Conservation (phyloP, 306 rosid species). For the Lathyrus tuberosus region DNA sequence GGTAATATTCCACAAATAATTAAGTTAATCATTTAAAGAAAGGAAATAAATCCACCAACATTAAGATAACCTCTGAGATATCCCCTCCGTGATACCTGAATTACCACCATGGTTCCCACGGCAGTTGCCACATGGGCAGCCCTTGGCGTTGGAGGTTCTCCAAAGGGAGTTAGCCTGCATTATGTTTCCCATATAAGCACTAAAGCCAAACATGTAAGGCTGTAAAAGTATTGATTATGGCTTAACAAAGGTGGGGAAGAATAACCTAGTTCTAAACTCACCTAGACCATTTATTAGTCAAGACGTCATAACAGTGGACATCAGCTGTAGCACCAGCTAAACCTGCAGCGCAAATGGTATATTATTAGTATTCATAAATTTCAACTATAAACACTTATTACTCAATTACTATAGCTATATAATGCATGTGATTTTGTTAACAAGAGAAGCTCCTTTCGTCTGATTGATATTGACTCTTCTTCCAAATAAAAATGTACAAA, state of each 20-base stretch:
- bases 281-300: slow-evolving; percentile 99
- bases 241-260: slow-evolving; percentile 33
- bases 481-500: slow-evolving; percentile 12
- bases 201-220: slow-evolving; percentile 26
- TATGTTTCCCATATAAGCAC: slow-evolving; percentile 37
- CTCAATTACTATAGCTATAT: slow-evolving; percentile 24
- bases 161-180: slow-evolving; percentile 86
- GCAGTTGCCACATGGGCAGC: slow-evolving; percentile 99
- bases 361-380: slow-evolving; percentile 37
- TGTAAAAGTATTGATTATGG: slow-evolving; percentile 23
- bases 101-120: slow-evolving; percentile 99
- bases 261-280: slow-evolving; percentile 47
- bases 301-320: slow-evolving; percentile 94
- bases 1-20: slow-evolving; percentile 33
- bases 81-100: slow-evolving; percentile 69
- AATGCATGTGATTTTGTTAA: slow-evolving; percentile 30
- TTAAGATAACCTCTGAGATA: slow-evolving; percentile 26
- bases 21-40: slow-evolving; percentile 31
- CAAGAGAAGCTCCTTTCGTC: slow-evolving; percentile 20
- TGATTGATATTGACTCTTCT: slow-evolving; percentile 31
- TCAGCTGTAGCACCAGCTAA: slow-evolving; percentile 99
- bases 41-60: slow-evolving; percentile 27
- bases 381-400: slow-evolving; percentile 30
- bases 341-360: slow-evolving; percentile 68
- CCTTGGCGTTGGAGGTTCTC: slow-evolving; percentile 98